Evolutionary conservation across 768 basidiomycete genomes (phyloP).

Genomic region (Psilocybe sp.): DNA sequence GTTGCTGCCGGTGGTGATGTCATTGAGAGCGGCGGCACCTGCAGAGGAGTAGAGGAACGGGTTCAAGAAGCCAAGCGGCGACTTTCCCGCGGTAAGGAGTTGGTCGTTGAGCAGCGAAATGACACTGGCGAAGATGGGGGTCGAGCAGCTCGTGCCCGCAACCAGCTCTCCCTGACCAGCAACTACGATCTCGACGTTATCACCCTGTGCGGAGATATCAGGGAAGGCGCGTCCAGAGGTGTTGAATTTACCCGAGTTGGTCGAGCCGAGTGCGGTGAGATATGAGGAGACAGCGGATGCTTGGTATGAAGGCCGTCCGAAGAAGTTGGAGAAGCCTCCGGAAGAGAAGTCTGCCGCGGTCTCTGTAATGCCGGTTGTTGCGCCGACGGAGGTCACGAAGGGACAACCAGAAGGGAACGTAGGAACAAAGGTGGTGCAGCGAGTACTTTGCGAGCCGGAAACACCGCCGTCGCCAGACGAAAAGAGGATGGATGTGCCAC

Average conservation of each 20-base stretch:
- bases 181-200: slow-evolving; percentile 23
- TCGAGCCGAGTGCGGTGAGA: slow-evolving; percentile 35
- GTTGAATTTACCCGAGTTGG: slow-evolving; percentile 46
- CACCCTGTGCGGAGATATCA: slow-evolving; percentile 51
- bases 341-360: slow-evolving; percentile 40
- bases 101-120: slow-evolving; percentile 67
- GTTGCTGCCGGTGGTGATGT: slow-evolving; percentile 57
- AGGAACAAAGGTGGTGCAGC: slow-evolving; percentile 21
- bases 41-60: slow-evolving; percentile 50
- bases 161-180: slow-evolving; percentile 32
- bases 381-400: slow-evolving; percentile 48
- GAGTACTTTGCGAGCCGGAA: slow-evolving; percentile 22
- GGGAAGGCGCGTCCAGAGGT: slow-evolving; percentile 45
- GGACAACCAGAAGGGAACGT: slow-evolving; percentile 37
- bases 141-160: slow-evolving; percentile 37
- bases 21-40: slow-evolving; percentile 44
- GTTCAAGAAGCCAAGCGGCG: slow-evolving; percentile 63
- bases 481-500: slow-evolving; percentile 60
- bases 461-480: slow-evolving; percentile 61
- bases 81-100: slow-evolving; percentile 35
- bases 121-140: slow-evolving; percentile 64
- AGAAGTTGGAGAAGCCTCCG: slow-evolving; percentile 48
- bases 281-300: slow-evolving; percentile 33
- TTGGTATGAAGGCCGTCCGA: slow-evolving; percentile 37
- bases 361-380: slow-evolving; percentile 41